Percentiles rank a stretch among this genome's conserved stretches.
Evolutionary conservation across 768 basidiomycete genomes (phyloP).

Genomic region (Agrocybe chaxingu): DNA sequence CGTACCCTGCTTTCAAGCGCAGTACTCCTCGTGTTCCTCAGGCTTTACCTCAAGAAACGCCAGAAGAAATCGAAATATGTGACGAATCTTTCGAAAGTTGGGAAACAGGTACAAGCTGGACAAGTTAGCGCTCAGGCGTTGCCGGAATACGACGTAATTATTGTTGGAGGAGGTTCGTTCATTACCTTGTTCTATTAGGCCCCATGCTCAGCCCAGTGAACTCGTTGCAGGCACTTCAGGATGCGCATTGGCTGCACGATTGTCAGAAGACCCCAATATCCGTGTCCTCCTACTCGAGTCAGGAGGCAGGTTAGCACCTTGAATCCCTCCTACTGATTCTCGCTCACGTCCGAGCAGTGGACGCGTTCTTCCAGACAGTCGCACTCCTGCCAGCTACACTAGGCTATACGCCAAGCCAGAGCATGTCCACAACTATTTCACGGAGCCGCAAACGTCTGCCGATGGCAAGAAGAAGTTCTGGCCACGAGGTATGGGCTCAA

Average conservation of each 20-base stretch:
- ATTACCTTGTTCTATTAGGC: neutral
- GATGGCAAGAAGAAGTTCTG: constrained; percentile 46
- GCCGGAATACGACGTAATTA: constrained; percentile 43
- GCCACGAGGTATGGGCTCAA: constrained; percentile 51
- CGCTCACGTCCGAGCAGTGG: constrained; percentile 32
- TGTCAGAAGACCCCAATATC: constrained; percentile 50
- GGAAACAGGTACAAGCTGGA: constrained; percentile 7
- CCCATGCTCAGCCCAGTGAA: neutral
- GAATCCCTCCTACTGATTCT: neutral
- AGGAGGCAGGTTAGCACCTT: constrained; percentile 46
- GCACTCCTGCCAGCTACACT: constrained; percentile 37
- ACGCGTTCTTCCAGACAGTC: constrained; percentile 31
- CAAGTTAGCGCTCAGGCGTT: constrained; percentile 8
- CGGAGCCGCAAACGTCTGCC: constrained; percentile 52
- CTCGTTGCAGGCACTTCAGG: constrained; percentile 48
- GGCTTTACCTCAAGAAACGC: no score
- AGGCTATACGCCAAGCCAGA: constrained; percentile 34
- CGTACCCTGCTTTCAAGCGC: neutral
- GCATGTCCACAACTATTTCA: constrained; percentile 48
- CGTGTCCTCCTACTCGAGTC: constrained; percentile 56
- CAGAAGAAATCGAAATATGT: constrained; percentile 19
- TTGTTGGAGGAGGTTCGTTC: constrained; percentile 50
- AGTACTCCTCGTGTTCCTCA: no score
- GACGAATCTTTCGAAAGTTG: constrained; percentile 21
- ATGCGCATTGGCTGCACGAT: constrained; percentile 54